Base-by-base conservation (phyloP, 2,329 filamentous ascomycete species). In the Nothopassalora personata region DNA sequence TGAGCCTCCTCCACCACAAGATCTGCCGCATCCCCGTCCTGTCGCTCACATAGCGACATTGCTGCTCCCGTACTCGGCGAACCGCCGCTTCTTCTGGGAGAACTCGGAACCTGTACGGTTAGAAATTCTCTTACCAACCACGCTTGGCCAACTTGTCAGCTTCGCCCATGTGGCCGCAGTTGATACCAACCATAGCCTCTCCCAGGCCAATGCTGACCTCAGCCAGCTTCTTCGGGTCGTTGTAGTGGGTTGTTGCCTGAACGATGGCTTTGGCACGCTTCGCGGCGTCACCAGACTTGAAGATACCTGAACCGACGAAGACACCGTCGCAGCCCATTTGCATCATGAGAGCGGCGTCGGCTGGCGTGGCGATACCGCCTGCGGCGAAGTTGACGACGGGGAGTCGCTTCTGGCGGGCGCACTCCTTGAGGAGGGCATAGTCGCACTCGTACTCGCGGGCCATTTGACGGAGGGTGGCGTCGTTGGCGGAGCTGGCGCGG, bases 121-220 rank as follows among this genome's bases (percentile, higher is more conserved):
- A 51, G 49, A 51, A 5, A 51, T n/a, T 15, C 19, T n/a, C 30
- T 34, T 69, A 97, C 90, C 91, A 96, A 9, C 93, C 93, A 60
- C 93, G 81, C 61, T 85, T 86, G 31, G 92, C 89, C 76, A 97
- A 79, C 83, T 90, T 96, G 76, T 96, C 88, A 60, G 82, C 82
- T 56, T 90, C 84, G 62, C 81, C 81, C 87, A 97, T 88, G 67
- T 81, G 84, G 62, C 84, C 84, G 65, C 90, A 89, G 77, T 93
- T 97, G 72, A 97, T 91, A 28, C 94, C 94, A 10, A 97, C 92
- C 91, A 97, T 99, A 39, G 94, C 91, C 83, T 96, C 92, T n/a
- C 94, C 94, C 30, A 97, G 79, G 58, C 92, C 91, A 71, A 87
- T 86, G 77, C 89, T 93, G 60, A 92, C 89, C 77, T 95, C 88